Conservation (phyloP, 768 basidiomycete species). For the Lactarius hatsudake region DNA sequence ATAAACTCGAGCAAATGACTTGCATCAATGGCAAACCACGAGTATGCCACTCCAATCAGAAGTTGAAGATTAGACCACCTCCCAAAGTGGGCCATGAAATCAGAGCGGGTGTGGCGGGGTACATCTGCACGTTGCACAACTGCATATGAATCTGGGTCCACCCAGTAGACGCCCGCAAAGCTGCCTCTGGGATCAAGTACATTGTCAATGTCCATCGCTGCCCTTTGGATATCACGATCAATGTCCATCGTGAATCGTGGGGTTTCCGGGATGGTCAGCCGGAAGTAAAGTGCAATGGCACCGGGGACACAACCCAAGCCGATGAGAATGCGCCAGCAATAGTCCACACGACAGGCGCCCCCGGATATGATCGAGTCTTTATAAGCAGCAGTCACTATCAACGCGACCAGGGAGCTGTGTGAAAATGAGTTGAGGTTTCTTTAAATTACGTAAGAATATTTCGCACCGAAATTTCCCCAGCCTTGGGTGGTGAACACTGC, state of each 20-base stretch:
- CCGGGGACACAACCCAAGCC: constrained; percentile 85
- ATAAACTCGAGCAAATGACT: constrained; percentile 34
- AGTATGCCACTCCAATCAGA: constrained; percentile 72
- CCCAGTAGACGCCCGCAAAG: constrained; percentile 37
- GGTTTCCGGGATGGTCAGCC: constrained; percentile 89
- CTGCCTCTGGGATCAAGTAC: constrained; percentile 45
- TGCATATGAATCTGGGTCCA: constrained; percentile 57
- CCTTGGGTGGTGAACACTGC: constrained; percentile 84
- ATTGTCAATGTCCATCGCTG: constrained; percentile 64
- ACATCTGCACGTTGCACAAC: constrained; percentile 58
- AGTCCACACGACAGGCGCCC: constrained; percentile 56
- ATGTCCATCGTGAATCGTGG: constrained; percentile 92
- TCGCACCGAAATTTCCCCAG: constrained; percentile 80
- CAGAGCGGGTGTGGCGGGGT: constrained; percentile 60
- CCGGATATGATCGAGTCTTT: constrained; percentile 54
- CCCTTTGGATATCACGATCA: constrained; percentile 76
- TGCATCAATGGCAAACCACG: constrained; percentile 89
- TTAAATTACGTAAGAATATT: not conserved
- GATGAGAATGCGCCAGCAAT: constrained; percentile 83
- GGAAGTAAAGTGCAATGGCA: constrained; percentile 81
- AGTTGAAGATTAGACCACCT: constrained; percentile 76
- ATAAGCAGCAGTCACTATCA: constrained; percentile 65
- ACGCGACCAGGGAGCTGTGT: constrained; percentile 58
- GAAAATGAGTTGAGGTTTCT: not conserved
- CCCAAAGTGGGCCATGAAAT: constrained; percentile 67